Conservation (phyloP, 768 basidiomycete genomes). For the Kwoniella heveanensis region DNA sequence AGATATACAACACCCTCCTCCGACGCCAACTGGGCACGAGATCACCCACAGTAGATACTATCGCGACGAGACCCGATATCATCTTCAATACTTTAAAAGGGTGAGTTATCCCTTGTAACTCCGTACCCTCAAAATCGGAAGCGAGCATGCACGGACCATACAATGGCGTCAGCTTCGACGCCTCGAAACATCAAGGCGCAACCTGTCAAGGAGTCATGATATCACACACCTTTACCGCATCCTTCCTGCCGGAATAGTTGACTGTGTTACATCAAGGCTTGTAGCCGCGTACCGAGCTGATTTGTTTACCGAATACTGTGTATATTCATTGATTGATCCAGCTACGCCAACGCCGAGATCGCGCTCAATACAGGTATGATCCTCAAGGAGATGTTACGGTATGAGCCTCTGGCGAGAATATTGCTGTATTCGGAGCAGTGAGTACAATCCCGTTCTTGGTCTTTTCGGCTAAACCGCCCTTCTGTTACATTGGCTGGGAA, state of each 20-base stretch:
- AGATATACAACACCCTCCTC: constrained; percentile 60
- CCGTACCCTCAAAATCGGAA: not conserved
- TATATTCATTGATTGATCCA: constrained; percentile 18
- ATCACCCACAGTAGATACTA: constrained; percentile 95
- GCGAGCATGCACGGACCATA: not conserved
- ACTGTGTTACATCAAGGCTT: no score
- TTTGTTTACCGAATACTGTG: not conserved
- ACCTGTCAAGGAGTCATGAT: no score
- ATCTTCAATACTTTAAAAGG: constrained; percentile 81
- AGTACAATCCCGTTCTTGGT: constrained; percentile 52
- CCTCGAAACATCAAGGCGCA: no score
- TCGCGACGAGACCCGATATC: constrained; percentile 69
- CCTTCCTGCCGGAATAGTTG: no score
- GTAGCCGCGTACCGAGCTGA: no score
- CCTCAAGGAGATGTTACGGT: constrained; percentile 90
- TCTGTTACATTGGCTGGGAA: no score
- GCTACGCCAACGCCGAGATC: constrained; percentile 93
- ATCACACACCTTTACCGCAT: no score
- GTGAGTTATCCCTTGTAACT: constrained; percentile 31
- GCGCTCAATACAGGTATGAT: constrained; percentile 98
- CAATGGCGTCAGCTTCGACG: not conserved
- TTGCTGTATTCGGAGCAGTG: constrained; percentile 91
- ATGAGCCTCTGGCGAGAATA: constrained; percentile 87
- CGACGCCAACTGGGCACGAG: constrained; percentile 86
- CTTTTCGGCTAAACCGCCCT: not conserved